These are phyloP conservation scores for Globisporangium canariense DNA, from an alignment of 352 stramenopile species.

Conservation along the genomic window DNA sequence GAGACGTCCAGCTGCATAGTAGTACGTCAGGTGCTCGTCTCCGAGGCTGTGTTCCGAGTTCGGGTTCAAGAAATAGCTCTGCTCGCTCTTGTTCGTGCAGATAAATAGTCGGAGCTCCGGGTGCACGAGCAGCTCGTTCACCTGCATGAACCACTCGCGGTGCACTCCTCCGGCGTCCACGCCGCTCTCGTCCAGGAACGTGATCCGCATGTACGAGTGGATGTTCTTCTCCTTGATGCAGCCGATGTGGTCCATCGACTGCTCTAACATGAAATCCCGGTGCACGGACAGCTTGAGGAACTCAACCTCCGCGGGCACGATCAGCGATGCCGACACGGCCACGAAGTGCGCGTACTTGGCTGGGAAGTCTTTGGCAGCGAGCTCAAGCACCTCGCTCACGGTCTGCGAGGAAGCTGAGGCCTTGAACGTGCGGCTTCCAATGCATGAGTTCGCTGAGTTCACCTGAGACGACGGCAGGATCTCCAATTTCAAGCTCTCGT, in stretches of 20 bases:
- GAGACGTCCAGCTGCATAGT: constrained; percentile 52
- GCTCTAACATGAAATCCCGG: constrained; percentile 51
- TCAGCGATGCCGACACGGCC: constrained; percentile 26
- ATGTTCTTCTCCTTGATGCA: constrained; percentile 55
- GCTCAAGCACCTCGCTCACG: constrained; percentile 22
- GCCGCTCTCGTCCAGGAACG: constrained; percentile 80
- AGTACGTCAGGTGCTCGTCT: constrained; percentile 63
- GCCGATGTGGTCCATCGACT: constrained; percentile 60
- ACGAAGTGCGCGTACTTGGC: constrained; percentile 55
- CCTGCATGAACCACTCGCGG: constrained; percentile 86
- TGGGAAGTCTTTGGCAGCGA: constrained; percentile 38
- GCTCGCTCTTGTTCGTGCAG: constrained; percentile 53
- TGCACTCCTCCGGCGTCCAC: constrained; percentile 85
- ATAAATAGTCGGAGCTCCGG: constrained; percentile 47
- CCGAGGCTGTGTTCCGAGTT: constrained; percentile 46
- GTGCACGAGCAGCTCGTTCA: constrained; percentile 58
- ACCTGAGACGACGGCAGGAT: neutral
- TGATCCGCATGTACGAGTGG: constrained; percentile 63
- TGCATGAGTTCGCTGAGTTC: neutral
- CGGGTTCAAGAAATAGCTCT: constrained; percentile 60
- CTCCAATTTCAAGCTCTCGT: neutral
- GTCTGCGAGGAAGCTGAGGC: neutral
- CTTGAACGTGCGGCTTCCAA: neutral
- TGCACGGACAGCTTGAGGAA: constrained; percentile 49
- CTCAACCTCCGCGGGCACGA: constrained; percentile 40